phyloP scores from a whole-genome alignment of 345 rosid species.

The Heritiera fomes region DNA sequence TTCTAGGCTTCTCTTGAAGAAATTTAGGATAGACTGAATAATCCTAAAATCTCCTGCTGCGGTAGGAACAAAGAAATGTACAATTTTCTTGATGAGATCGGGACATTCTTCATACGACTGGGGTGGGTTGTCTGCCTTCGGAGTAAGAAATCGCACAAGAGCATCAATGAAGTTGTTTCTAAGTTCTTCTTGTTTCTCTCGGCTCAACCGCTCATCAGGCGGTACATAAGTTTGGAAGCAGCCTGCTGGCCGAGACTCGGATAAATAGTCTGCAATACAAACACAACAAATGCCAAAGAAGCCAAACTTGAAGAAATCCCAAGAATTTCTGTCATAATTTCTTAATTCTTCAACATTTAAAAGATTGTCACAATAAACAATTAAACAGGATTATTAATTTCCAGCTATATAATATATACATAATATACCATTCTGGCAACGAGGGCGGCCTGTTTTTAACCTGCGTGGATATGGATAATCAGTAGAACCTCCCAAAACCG shows the following conservation, averaged over 20 bases:
- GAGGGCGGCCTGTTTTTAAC: slow-evolving; percentile 44
- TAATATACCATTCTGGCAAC: slow-evolving; percentile 33
- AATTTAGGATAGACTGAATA: background rate
- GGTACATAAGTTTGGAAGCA: background rate
- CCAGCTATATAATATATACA: too few relatives aligned
- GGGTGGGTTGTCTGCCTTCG: background rate
- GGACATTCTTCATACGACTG: background rate
- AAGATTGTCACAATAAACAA: background rate
- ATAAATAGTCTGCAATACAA: background rate
- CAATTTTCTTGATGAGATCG: background rate
- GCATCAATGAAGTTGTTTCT: background rate
- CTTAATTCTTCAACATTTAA: background rate
- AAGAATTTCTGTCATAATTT: too few relatives aligned
- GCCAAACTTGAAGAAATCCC: background rate
- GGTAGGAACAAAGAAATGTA: background rate
- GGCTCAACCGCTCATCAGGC: slow-evolving; percentile 4
- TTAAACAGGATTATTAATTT: background rate
- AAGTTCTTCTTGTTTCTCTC: background rate
- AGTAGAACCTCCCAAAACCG: slow-evolving; percentile 46
- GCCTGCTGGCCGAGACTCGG: background rate
- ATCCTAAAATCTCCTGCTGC: background rate
- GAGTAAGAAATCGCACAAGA: background rate
- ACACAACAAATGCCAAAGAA: background rate
- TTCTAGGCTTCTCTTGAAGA: background rate
- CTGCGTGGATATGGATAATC: slow-evolving; percentile 62